Conservation (phyloP, 371 early-diverging fungal genomes). For the Mucor circinelloides region DNA sequence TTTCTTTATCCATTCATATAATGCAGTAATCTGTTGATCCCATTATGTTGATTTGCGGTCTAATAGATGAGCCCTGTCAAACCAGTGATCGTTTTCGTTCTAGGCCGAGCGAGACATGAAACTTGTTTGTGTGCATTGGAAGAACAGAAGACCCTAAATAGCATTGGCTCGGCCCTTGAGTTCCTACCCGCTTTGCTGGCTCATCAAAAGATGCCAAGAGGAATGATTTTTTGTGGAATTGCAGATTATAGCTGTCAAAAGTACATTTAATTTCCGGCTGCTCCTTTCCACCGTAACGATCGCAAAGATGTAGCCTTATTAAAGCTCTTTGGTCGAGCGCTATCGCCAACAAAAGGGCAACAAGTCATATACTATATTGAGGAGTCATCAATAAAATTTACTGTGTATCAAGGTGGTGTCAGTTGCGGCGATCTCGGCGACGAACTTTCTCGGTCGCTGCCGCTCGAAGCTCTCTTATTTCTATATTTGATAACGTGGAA, state of each 20-base stretch:
- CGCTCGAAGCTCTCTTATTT: not conserved
- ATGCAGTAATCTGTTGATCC: not conserved
- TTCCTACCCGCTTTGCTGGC: not conserved
- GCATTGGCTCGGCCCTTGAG: not conserved
- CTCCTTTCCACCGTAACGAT: no score
- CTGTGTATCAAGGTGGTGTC: no score
- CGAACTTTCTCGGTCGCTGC: not conserved
- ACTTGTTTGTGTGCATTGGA: not conserved
- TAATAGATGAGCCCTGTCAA: not conserved
- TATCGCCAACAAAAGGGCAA: not conserved
- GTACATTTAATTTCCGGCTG: not conserved
- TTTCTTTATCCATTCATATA: not conserved
- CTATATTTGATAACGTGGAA: not conserved
- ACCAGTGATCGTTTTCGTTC: not conserved
- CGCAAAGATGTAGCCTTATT: not conserved
- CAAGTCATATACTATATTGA: not conserved
- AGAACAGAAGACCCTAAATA: not conserved
- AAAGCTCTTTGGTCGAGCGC: not conserved
- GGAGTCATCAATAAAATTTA: not conserved
- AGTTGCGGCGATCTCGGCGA: not conserved
- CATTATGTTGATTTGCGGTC: not conserved
- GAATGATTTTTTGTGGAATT: not conserved
- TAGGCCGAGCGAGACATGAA: not conserved
- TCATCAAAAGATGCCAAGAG: not conserved
- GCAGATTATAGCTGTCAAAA: not conserved